Evolutionary conservation across 1,139 yeast genomes (phyloP), one percentile per base, ranked within the genome.

Genomic region (Saccharomyces hybrid): DNA sequence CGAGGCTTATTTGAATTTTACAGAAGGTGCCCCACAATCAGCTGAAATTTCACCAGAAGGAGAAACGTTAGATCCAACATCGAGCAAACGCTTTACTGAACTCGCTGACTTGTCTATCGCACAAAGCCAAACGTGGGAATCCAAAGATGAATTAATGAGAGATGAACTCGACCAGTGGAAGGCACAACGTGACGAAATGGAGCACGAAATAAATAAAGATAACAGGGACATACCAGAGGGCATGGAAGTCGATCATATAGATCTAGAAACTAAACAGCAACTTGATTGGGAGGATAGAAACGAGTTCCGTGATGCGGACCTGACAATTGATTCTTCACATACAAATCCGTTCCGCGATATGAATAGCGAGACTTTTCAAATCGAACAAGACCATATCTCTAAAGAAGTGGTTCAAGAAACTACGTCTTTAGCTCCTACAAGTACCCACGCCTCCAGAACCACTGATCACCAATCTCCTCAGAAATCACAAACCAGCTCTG

Each of bases 261-360:
- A 56, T 3, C 28, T 49, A 25, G 27, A 54, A 14, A 52, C 52
- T 6, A 52, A 38, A 7, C 52, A 50, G 25, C 38, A 51, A 16
- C 28, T 5, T 5, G 20, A 38, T 16, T 38, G 44, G 44, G 25
- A 38, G 44, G 44, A 38, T 16, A 38, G 13, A 9, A 38, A 46
- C 11, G 48, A 27, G 5, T 16, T 30, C 25, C 26, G 42, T n/a
- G 55, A 49, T n/a, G 47, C 20, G 1, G 54, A 52, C 8, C n/a
- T 32, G 11, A 48, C 50, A 5, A 32, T 50, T 11, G 59, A 52
- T 23, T 54, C 55, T 2, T 52, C 49, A n/a, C 55, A 57, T 46
- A 57, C 59, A n/a, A 66, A 66, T 57, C 70, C 70, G 32, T 66
- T 66, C 58, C 61, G 67, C 38, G 64, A 61, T 41, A 63, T 64